These are phyloP conservation scores for Aspergillus vadensis DNA, from an alignment of 2,329 filamentous ascomycete genomes.

Conservation along the genomic window DNA sequence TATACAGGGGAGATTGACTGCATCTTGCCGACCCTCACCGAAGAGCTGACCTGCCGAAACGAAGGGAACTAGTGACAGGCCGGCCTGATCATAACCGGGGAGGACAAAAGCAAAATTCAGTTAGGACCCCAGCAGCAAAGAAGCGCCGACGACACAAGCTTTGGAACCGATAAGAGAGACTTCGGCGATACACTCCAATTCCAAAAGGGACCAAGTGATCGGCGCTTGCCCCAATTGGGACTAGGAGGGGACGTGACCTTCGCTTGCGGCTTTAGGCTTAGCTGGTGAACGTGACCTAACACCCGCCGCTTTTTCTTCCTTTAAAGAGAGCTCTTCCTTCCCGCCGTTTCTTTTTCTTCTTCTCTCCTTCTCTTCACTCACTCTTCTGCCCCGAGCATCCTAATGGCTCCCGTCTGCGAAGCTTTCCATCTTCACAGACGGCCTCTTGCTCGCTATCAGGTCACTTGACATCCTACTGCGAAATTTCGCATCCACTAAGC, in stretches of 20 bases:
- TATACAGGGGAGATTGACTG: slow-evolving; percentile 42
- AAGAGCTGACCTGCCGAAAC: slow-evolving; percentile 6
- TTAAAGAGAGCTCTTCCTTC: slow-evolving; percentile 13
- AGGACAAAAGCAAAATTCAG: background rate
- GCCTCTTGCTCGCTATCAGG: slow-evolving; percentile 26
- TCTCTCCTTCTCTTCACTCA: slow-evolving; percentile 21
- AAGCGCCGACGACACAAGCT: background rate
- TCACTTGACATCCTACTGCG: slow-evolving; percentile 18
- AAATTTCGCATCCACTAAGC: background rate
- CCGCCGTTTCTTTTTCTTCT: slow-evolving; percentile 24
- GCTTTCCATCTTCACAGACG: slow-evolving; percentile 37
- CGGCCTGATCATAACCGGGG: slow-evolving; percentile 7
- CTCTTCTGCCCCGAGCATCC: slow-evolving; percentile 14
- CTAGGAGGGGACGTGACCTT: slow-evolving; percentile 34
- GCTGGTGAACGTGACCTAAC: slow-evolving; percentile 24
- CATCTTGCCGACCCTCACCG: slow-evolving; percentile 28
- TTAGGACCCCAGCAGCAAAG: background rate
- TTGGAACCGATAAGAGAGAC: slow-evolving; percentile 3
- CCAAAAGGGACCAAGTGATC: slow-evolving; percentile 9
- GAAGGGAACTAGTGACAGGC: background rate
- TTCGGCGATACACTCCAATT: background rate
- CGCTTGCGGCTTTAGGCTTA: slow-evolving; percentile 31
- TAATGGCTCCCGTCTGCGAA: slow-evolving; percentile 40
- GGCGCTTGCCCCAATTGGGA: slow-evolving; percentile 24
- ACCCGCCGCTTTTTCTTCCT: slow-evolving; percentile 24